A percentile compares a stretch with the other conserved stretches of the same genome.
These are phyloP conservation scores for Starmerella floris DNA, from an alignment of 805 yeast species.

Conservation along the genomic window DNA sequence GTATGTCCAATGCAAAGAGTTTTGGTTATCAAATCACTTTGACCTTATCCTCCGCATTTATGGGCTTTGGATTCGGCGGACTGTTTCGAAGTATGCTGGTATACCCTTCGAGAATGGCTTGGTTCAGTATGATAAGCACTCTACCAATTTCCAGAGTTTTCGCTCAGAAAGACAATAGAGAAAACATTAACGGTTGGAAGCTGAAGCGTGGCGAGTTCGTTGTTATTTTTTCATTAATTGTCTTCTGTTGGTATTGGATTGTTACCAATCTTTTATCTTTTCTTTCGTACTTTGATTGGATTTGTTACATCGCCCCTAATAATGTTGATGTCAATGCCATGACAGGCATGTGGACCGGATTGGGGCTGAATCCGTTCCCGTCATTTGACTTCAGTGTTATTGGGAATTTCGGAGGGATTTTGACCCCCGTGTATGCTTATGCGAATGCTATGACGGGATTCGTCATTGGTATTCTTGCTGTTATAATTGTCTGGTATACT, in stretches of 20 bases:
- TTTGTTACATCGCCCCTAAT: slow-evolving; percentile 41
- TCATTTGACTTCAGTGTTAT: slow-evolving; percentile 33
- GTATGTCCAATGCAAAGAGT: slow-evolving; percentile 22
- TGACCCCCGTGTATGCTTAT: slow-evolving; percentile 9
- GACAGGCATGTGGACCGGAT: slow-evolving; percentile 38
- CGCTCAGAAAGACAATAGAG: slow-evolving; percentile 30
- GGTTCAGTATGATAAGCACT: slow-evolving; percentile 46
- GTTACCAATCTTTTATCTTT: slow-evolving; percentile 54
- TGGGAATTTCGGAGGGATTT: slow-evolving; percentile 5
- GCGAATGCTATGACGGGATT: slow-evolving; percentile 27
- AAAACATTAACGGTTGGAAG: slow-evolving; percentile 45
- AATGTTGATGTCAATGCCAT: slow-evolving; percentile 47
- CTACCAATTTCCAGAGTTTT: slow-evolving; percentile 35
- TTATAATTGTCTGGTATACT: slow-evolving; percentile 31
- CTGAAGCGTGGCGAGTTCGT: slow-evolving; percentile 41
- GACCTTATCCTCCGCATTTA: slow-evolving; percentile 41
- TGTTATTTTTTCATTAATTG: slow-evolving; percentile 29
- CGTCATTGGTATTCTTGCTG: slow-evolving; percentile 25
- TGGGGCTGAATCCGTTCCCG: slow-evolving; percentile 41
- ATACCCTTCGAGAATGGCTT: slow-evolving; percentile 39
- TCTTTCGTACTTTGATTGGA: slow-evolving; percentile 49
- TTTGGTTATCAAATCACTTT: slow-evolving; percentile 44
- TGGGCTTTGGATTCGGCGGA: slow-evolving; percentile 59
- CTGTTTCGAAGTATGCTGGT: slow-evolving; percentile 44
- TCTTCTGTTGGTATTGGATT: slow-evolving; percentile 50